Evolutionary conservation across 768 basidiomycete genomes (phyloP).

Genomic region (Phaeotremella skinneri): DNA sequence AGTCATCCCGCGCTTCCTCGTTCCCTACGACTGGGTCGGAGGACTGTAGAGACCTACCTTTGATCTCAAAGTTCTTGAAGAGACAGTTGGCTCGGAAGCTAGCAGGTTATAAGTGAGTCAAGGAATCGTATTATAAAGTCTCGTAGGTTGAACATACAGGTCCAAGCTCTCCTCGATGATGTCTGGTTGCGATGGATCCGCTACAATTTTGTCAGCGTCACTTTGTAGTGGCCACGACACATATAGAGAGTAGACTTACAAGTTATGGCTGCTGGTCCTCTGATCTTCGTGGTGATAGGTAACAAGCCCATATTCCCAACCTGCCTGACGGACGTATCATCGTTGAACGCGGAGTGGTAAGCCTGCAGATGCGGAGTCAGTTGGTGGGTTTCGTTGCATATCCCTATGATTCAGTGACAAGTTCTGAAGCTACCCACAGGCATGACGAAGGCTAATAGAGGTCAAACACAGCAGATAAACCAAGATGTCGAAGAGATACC

Average conservation of each 20-base stretch:
- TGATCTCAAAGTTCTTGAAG: conserved; percentile 99
- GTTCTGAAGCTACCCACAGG: conserved; percentile 31
- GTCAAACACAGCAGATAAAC: too few relatives aligned
- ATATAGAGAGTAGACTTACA: conserved; percentile 40
- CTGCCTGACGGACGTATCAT: conserved; percentile 68
- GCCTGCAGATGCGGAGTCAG: conserved; percentile 62
- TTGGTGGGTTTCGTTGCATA: too few relatives aligned
- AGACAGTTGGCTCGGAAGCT: conserved; percentile 94
- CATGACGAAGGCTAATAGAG: conserved; percentile 12
- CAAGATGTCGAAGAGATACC: too few relatives aligned
- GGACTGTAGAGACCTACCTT: conserved; percentile 58
- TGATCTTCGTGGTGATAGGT: conserved; percentile 84
- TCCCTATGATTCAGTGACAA: too few relatives aligned
- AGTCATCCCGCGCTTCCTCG: too few relatives aligned
- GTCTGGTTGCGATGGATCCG: conserved; percentile 74
- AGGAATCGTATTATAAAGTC: too few relatives aligned
- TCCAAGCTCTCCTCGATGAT: conserved; percentile 95
- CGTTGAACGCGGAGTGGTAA: conserved; percentile 90
- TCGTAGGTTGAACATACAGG: conserved; percentile 54
- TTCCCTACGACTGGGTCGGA: too few relatives aligned
- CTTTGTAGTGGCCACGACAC: background rate
- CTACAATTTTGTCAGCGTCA: conserved; percentile 53
- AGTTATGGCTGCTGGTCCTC: conserved; percentile 81
- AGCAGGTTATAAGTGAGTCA: conserved; percentile 1
- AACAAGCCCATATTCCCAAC: conserved; percentile 87